Base-by-base conservation (phyloP, 345 rosid genomes). In the Abelmoschus esculentus region DNA sequence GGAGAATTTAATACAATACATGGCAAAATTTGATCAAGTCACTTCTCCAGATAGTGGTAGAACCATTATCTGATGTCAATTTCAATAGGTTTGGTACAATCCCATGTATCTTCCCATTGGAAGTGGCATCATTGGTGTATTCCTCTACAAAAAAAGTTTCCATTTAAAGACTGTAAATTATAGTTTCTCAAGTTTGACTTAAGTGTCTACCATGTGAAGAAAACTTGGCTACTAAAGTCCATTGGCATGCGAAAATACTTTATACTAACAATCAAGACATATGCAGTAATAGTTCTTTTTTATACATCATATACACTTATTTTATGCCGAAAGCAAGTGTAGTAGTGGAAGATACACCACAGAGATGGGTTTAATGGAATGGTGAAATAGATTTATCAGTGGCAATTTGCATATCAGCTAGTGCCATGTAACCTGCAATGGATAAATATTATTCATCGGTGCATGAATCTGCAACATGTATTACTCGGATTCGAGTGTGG, bases 1-100 rank as follows among this genome's bases (percentile, higher is more conserved):
- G 2, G 57, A 47, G 36, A 61, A 49, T 49, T 49, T 17, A 12
- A 38, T n/a, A 3, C 55, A 29, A 19, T 22, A 13, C 61, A 38
- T 7, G 2, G 57, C 55, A 19, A 55, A 40, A 13, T 7, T 53
- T 29, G 32, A 36, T 59, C 2, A 17, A 49, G 40, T 64, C n/a
- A 28, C n/a, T 26, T 29, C 38, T 52, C 12, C 54, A 47, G 70
- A 69, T 73, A 79, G 86, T 77, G 79, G 77, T 47, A 67, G 38
- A 55, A 66, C 70, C 82, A 83, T 82, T 77, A 49, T 10, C 47
- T 18, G 60, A 71, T 74, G 81, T 80, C 80, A 3, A 46, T 52
- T 17, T 82, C 85, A 31, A 55, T 61, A 55, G 74, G 82, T 82
- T 85, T 40, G 92, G 92, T 66, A 72, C 76, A 73, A 73, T 65